These are phyloP conservation scores for Arachis monticola DNA, from an alignment of 331 rosid species.

Conservation along the genomic window DNA sequence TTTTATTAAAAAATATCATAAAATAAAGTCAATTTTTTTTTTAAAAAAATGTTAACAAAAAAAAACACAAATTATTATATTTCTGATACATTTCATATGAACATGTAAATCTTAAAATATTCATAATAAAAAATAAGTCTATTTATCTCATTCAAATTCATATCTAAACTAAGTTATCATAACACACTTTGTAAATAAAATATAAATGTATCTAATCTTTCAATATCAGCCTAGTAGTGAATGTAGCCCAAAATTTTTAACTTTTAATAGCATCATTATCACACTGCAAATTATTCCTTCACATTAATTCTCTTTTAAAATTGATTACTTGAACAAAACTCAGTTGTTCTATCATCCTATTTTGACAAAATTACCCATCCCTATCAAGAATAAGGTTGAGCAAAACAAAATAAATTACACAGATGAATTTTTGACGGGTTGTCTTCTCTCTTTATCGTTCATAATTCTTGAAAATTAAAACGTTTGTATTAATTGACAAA, in stretches of 20 bases:
- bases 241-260: neutral
- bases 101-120: too few relatives aligned
- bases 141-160: too few relatives aligned
- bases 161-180: too few relatives aligned
- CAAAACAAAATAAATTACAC: constrained; percentile 17
- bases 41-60: too few relatives aligned
- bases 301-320: neutral
- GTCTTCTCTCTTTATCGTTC: constrained; percentile 1
- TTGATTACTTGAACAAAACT: neutral
- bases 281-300: neutral
- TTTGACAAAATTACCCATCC: constrained; percentile 15
- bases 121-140: too few relatives aligned
- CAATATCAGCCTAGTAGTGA: neutral
- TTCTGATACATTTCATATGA: too few relatives aligned
- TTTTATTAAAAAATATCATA: too few relatives aligned
- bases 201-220: too few relatives aligned
- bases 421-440: constrained; percentile 27
- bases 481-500: constrained; percentile 16
- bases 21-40: too few relatives aligned
- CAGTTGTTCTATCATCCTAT: neutral
- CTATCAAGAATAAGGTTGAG: constrained; percentile 30
- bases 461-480: neutral
- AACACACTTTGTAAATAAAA: too few relatives aligned
- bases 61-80: too few relatives aligned
- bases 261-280: neutral